phyloP scores from a whole-genome alignment of 106 monocot genomes.

The Dendrobium nobile region DNA sequence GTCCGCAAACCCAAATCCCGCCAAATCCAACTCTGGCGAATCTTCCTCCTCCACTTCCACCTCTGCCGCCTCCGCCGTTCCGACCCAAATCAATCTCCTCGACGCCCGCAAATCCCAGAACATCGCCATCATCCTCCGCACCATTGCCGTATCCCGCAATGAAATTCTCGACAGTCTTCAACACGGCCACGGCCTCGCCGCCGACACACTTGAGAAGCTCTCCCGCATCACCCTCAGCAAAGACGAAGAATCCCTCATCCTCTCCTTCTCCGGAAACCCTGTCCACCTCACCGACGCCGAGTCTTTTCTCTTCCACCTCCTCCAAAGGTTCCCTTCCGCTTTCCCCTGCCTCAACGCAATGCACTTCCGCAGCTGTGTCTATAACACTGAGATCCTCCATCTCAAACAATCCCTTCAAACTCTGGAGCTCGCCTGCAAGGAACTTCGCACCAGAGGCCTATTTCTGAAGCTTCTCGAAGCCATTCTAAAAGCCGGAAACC shows the following conservation, averaged over 20 bases:
- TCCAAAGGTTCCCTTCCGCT: slow-evolving; percentile 37
- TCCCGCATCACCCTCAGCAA: slow-evolving; percentile 34
- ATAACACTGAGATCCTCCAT: slow-evolving; percentile 40
- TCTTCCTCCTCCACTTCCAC: not conserved
- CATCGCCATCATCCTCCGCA: slow-evolving; percentile 67
- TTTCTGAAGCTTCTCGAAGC: slow-evolving; percentile 82
- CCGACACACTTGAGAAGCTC: slow-evolving; percentile 78
- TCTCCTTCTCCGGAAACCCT: slow-evolving; percentile 45
- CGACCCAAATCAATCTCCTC: slow-evolving; percentile 46
- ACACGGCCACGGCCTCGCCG: slow-evolving; percentile 52
- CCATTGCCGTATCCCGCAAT: slow-evolving; percentile 40
- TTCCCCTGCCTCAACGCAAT: slow-evolving; percentile 60
- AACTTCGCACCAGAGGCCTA: slow-evolving; percentile 45
- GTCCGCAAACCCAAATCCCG: slow-evolving; percentile 13
- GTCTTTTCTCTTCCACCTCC: slow-evolving; percentile 69
- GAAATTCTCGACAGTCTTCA: slow-evolving; percentile 63
- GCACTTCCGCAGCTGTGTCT: slow-evolving; percentile 54
- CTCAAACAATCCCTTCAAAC: slow-evolving; percentile 34
- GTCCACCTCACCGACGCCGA: slow-evolving; percentile 63
- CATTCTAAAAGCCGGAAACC: slow-evolving; percentile 77
- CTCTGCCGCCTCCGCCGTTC: slow-evolving; percentile 1
- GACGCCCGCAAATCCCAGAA: slow-evolving; percentile 85
- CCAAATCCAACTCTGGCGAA: not conserved
- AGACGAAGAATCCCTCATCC: slow-evolving; percentile 48
- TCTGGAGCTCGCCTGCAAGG: slow-evolving; percentile 68